A percentile compares a stretch with the other conserved stretches of the same genome.
Conservation (phyloP, 495 filamentous ascomycete genomes). For the Parmelia sp. region DNA sequence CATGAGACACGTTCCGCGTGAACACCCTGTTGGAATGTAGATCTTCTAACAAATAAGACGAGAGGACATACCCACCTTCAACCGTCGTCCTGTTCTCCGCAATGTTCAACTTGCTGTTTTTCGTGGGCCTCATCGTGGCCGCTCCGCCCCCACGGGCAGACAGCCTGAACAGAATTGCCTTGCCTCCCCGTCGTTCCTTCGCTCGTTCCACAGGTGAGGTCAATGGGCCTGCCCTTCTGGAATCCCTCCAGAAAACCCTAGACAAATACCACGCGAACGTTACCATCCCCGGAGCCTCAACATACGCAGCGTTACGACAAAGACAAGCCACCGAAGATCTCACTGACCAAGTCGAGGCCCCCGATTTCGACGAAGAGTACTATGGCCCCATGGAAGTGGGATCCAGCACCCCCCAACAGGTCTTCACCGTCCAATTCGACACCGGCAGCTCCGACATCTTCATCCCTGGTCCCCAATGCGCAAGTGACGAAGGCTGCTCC, state of each 20-base stretch:
- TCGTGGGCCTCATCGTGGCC: background rate
- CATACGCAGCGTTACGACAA: background rate
- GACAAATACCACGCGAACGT: background rate
- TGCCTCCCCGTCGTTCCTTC: background rate
- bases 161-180: slow-evolving; percentile 9
- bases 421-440: slow-evolving; percentile 2
- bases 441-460: slow-evolving; percentile 1
- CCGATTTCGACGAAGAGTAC: background rate
- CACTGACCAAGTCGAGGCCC: background rate
- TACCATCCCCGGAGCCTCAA: background rate
- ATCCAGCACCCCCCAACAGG: background rate
- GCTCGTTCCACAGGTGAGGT: background rate
- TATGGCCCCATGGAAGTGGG: slow-evolving; percentile 4
- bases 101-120: background rate
- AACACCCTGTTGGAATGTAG: background rate
- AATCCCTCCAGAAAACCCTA: background rate
- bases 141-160: background rate
- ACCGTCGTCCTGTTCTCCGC: background rate
- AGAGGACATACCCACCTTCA: background rate
- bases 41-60: background rate
- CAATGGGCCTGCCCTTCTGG: background rate
- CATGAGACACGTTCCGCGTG: background rate
- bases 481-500: background rate
- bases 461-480: background rate
- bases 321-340: background rate